Base-by-base conservation (phyloP, 192 early-diverging fungal genomes). In the Backusella parvicylindrica region DNA sequence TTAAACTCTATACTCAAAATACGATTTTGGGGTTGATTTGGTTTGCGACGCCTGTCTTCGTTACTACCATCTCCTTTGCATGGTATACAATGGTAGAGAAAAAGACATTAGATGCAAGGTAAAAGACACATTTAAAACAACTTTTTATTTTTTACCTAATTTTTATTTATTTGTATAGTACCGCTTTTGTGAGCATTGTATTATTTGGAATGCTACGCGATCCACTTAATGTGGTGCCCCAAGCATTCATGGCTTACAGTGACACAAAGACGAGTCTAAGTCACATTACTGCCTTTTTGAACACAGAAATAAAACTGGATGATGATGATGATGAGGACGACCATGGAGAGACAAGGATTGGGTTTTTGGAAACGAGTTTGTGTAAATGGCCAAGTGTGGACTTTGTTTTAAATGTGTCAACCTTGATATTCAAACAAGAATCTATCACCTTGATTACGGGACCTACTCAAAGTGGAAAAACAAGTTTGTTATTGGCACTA, bases 161-260 rank as follows among this genome's bases (percentile, higher is more conserved):
- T 37, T 3, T 16, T 13, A 18, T 64, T 18, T 41, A 4, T n/a
- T n/a, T n/a, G n/a, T 71, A 37, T 56, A 77, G 76, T 41, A 86
- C 87, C 13, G 93, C 89, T 0, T 94, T 93, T 79, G 90, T 91
- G 0, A 83, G 84, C 35, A 79, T 93, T 70, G 84, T 89, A 1
- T 79, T 94, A 6, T 92, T 92, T 77, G 86, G 88, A 15, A 84
- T 83, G 73, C 72, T 94, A 4, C 83, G 85, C 21, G 79, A 83
- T n/a, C 91, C 89, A 47, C 79, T 90, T 6, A 72, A 80, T 26
- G 82, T 78, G 12, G 78, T 91, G 38, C 89, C 92, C 6, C 89
- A 91, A 38, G 88, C 87, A 26, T 83, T 91, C 30, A 83, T 89
- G 43, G 70, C 86, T 2, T 82, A 86, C 35, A 82, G 86, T 49